These are phyloP conservation scores for Stephanodiscus minutulus DNA, from an alignment of 108 stramenopile genomes.

Conservation along the genomic window DNA sequence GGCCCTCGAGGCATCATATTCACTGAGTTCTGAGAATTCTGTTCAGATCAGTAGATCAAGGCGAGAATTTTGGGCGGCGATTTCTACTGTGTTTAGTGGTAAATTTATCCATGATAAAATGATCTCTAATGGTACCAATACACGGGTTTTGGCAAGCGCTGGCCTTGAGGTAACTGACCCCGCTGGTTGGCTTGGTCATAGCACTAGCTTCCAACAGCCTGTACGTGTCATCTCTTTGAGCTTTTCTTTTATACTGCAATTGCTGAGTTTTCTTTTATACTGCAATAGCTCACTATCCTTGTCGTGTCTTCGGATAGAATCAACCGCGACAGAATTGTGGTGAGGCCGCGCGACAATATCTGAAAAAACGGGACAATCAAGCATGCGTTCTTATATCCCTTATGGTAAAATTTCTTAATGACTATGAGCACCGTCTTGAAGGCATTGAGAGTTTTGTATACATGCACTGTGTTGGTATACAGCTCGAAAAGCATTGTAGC, in stretches of 20 bases:
- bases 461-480: conserved; percentile 87
- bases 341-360: conserved; percentile 34
- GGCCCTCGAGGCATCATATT: conserved; percentile 35
- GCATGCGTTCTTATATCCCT: conserved; percentile 45
- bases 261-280: no score
- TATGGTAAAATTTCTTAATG: conserved; percentile 56
- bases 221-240: conserved; percentile 1
- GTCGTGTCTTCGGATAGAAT: neutral
- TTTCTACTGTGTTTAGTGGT: conserved; percentile 56
- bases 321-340: conserved; percentile 41
- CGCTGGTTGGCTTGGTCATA: conserved; percentile 55
- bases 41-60: conserved; percentile 40
- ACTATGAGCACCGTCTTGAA: conserved; percentile 75
- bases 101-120: conserved; percentile 22
- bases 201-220: conserved; percentile 5
- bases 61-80: conserved; percentile 53
- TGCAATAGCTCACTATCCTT: neutral
- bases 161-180: conserved; percentile 57
- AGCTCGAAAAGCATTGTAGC: conserved; percentile 80
- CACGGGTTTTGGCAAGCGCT: conserved; percentile 34
- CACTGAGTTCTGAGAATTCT: conserved; percentile 17
- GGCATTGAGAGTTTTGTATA: conserved; percentile 82
- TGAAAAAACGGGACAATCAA: conserved; percentile 48
- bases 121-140: conserved; percentile 1
- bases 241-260: neutral